These are phyloP conservation scores for Citrullus mucosospermus DNA, from an alignment of 306 rosid species.

Conservation along the genomic window DNA sequence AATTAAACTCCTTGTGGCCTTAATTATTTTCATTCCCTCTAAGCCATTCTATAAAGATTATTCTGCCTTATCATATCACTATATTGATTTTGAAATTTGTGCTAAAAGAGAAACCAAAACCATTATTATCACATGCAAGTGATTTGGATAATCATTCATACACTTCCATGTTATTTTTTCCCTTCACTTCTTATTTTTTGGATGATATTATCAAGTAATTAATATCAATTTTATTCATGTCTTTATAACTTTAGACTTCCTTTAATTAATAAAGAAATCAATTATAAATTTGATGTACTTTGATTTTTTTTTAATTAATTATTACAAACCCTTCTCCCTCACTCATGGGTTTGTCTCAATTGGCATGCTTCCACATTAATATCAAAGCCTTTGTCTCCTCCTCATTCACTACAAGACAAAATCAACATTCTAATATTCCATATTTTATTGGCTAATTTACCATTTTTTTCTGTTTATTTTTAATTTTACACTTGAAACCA, in stretches of 20 bases:
- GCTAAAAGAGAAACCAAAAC: slow-evolving; percentile 21
- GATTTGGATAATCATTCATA: slow-evolving; percentile 13
- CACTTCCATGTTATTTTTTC: not conserved
- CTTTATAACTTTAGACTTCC: not conserved
- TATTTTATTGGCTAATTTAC: slow-evolving; percentile 14
- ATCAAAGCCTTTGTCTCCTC: slow-evolving; percentile 34
- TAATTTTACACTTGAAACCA: slow-evolving; percentile 40
- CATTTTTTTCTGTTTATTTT: slow-evolving; percentile 16
- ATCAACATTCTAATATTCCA: slow-evolving; percentile 28
- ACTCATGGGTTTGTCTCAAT: slow-evolving; percentile 22
- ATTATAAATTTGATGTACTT: slow-evolving; percentile 20
- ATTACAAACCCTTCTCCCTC: slow-evolving; percentile 7
- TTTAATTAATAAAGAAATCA: not conserved
- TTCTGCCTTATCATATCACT: slow-evolving; percentile 26
- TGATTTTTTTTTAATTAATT: not conserved
- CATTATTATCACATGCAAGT: slow-evolving; percentile 16
- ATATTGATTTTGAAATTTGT: slow-evolving; percentile 18
- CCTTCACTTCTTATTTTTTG: not conserved
- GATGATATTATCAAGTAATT: slow-evolving; percentile 1
- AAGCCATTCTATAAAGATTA: not conserved
- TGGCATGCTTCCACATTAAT: slow-evolving; percentile 31
- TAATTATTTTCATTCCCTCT: slow-evolving; percentile 18
- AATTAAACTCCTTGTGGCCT: slow-evolving; percentile 18
- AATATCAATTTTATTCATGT: not conserved
- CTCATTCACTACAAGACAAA: slow-evolving; percentile 26